Conservation (phyloP, 257 asterid genomes). For the Lavandula angustifolia region DNA sequence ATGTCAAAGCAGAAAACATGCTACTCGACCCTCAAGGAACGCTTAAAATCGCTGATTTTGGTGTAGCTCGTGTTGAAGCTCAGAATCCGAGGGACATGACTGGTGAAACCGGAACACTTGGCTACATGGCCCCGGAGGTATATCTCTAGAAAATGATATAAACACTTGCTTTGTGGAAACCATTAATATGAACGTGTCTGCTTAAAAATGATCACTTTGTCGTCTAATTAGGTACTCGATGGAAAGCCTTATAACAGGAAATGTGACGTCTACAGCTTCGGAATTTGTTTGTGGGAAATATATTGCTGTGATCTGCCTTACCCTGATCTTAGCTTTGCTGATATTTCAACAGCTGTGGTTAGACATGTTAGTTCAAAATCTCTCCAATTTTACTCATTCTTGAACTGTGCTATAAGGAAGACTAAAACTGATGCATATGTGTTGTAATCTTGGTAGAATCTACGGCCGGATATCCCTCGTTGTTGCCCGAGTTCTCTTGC, state of each 20-base stretch:
- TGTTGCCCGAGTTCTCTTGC: constrained; percentile 71
- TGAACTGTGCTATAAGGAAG: no score
- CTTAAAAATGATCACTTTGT: neutral
- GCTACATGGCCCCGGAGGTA: constrained; percentile 96
- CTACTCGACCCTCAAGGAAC: constrained; percentile 48
- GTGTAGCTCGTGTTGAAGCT: constrained; percentile 91
- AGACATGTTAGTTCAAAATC: constrained; percentile 45
- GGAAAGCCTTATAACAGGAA: constrained; percentile 84
- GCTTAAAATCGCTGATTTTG: constrained; percentile 79
- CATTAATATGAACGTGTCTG: no score
- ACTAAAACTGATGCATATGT: neutral
- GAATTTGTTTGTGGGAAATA: constrained; percentile 77
- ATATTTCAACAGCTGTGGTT: constrained; percentile 72
- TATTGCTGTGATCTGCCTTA: constrained; percentile 86
- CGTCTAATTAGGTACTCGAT: constrained; percentile 59
- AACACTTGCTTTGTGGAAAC: no score
- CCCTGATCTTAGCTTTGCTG: constrained; percentile 65
- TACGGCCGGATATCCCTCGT: constrained; percentile 77
- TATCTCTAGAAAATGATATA: neutral
- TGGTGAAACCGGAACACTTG: constrained; percentile 89
- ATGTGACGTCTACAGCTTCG: constrained; percentile 87
- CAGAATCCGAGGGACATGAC: constrained; percentile 88
- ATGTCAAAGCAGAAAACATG: constrained; percentile 90
- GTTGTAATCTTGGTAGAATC: constrained; percentile 39
- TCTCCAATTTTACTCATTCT: no score